Evolutionary conservation across 148 eudicot species (phyloP).

Genomic region (Rheum nobile): DNA sequence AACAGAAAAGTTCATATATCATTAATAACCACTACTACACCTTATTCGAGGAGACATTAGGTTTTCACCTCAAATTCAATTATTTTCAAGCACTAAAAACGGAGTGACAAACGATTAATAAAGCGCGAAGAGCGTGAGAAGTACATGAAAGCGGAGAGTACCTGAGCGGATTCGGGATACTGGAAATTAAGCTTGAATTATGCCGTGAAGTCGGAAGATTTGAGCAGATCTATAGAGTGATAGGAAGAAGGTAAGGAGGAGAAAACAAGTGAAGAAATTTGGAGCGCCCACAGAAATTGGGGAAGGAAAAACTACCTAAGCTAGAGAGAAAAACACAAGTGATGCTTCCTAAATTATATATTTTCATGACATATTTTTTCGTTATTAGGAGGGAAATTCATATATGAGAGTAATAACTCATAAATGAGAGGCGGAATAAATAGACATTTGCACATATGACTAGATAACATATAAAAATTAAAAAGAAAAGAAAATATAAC

Average conservation of each 20-base stretch:
- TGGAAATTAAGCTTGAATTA: not conserved
- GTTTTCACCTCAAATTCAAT: not conserved
- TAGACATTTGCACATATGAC: too few species aligned
- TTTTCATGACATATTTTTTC: too few species aligned
- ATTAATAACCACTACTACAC: too few species aligned
- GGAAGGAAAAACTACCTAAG: not conserved
- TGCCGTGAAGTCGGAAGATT: not conserved
- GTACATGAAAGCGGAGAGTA: not conserved
- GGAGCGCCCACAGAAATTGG: not conserved
- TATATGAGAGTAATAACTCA: too few species aligned
- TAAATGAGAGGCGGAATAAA: too few species aligned
- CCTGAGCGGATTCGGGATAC: not conserved
- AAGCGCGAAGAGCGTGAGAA: not conserved
- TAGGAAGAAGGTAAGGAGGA: not conserved
- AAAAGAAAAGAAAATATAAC: too few species aligned
- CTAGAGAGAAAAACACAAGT: too few species aligned
- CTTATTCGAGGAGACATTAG: not conserved
- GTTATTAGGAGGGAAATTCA: too few species aligned
- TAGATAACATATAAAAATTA: too few species aligned
- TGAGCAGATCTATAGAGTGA: not conserved
- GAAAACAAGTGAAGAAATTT: not conserved
- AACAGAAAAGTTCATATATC: not conserved
- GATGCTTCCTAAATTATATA: too few species aligned
- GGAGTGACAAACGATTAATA: not conserved
- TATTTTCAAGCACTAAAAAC: not conserved